phyloP scores from a whole-genome alignment of 225 moss, liverwort and hornwort species.

The Climacium dendroides region DNA sequence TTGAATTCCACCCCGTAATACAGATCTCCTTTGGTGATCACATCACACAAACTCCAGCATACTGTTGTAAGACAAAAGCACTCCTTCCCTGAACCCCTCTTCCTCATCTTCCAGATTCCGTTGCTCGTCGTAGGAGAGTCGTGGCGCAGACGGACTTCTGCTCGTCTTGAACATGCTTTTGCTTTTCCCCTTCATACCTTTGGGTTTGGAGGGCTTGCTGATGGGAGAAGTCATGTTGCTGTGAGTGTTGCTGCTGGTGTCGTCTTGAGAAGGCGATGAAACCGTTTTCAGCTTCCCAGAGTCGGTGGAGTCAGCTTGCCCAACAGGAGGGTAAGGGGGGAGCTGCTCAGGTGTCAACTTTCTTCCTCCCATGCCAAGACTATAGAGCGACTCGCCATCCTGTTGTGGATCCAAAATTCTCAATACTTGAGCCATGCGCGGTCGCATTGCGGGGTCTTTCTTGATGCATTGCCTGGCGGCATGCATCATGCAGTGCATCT shows the following conservation, averaged over 20 bases:
- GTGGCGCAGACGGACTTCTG: conserved; percentile 30
- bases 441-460: conserved; percentile 52
- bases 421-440: conserved; percentile 61
- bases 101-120: conserved; percentile 39
- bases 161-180: conserved; percentile 31
- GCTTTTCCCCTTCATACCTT: not conserved
- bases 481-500: conserved; percentile 64
- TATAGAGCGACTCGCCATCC: conserved; percentile 5
- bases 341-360: conserved; percentile 7
- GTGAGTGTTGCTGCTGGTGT: not conserved
- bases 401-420: conserved; percentile 46
- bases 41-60: conserved; percentile 45
- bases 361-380: conserved; percentile 4
- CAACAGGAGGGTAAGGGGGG: not conserved
- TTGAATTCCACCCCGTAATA: not conserved
- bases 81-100: conserved; percentile 27
- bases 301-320: not conserved
- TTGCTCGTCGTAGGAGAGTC: conserved; percentile 43
- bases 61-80: conserved; percentile 28
- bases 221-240: not conserved
- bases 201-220: not conserved
- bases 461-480: conserved; percentile 63
- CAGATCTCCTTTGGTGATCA: not conserved
- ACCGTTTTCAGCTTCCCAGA: not conserved
- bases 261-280: not conserved